Conservation (phyloP, 768 basidiomycete species). For the Mycena belliarum region DNA sequence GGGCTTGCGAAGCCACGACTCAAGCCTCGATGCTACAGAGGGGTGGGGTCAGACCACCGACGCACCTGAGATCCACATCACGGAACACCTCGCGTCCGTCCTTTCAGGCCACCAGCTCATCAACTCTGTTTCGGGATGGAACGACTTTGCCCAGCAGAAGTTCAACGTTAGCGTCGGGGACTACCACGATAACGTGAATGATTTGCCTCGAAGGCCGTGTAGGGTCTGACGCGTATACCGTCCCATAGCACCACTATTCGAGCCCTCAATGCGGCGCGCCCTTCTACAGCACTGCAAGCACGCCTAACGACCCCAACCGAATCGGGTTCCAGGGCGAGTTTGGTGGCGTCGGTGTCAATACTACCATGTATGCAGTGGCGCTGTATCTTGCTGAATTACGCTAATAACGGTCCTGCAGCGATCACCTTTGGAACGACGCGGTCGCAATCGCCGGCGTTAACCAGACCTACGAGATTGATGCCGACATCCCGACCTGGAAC, state of each 20-base stretch:
- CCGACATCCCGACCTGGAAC: neutral
- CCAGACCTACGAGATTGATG: conserved; percentile 5
- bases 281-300: conserved; percentile 1
- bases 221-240: too few species aligned
- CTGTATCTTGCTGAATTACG: too few species aligned
- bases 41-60: neutral
- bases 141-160: neutral
- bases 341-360: neutral
- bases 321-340: conserved; percentile 6
- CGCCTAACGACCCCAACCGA: neutral
- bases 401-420: neutral
- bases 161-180: neutral
- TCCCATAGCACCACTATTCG: neutral
- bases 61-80: neutral
- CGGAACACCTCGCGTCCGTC: neutral
- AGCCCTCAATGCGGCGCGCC: conserved; percentile 3
- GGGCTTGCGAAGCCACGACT: too few species aligned
- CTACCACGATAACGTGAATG: neutral
- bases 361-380: neutral
- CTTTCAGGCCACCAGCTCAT: conserved; percentile 2
- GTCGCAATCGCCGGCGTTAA: neutral
- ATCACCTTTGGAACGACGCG: neutral
- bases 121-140: conserved; percentile 4
- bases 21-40: neutral
- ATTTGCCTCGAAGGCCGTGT: too few species aligned